phyloP scores from a whole-genome alignment of 768 basidiomycete species.

The Porphyrellus cyaneotinctus region DNA sequence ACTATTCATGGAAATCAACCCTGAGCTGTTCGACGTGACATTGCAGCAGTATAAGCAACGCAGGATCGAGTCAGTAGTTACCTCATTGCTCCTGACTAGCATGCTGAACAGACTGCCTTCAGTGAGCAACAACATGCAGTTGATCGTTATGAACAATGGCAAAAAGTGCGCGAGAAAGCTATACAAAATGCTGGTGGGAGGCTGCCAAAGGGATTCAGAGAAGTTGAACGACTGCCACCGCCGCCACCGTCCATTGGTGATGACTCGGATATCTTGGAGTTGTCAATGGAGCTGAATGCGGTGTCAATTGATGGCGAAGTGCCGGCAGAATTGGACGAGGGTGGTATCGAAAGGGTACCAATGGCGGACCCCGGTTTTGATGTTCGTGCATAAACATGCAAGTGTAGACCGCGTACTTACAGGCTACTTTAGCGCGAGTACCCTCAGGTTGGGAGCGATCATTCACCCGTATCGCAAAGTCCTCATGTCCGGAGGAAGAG shows the following conservation, averaged over 20 bases:
- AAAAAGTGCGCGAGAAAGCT: constrained; percentile 75
- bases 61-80: constrained; percentile 67
- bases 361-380: constrained; percentile 89
- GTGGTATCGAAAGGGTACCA: constrained; percentile 82
- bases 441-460: constrained; percentile 62
- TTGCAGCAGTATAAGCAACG: constrained; percentile 91
- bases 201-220: constrained; percentile 66
- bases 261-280: constrained; percentile 81
- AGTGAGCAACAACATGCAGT: constrained; percentile 89
- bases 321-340: constrained; percentile 69
- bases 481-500: constrained; percentile 93
- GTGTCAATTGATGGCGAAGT: constrained; percentile 68
- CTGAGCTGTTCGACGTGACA: constrained; percentile 90
- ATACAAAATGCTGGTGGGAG: constrained; percentile 65
- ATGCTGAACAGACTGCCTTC: constrained; percentile 8
- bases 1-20: constrained; percentile 98
- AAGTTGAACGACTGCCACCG: constrained; percentile 67
- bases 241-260: constrained; percentile 74
- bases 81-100: background rate
- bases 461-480: constrained; percentile 52
- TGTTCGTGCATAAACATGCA: constrained; percentile 46
- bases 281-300: constrained; percentile 86
- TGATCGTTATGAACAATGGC: constrained; percentile 85
- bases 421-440: constrained; percentile 50
- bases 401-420: constrained; percentile 18